These are phyloP conservation scores for Lactarius indigo DNA, from an alignment of 768 basidiomycete species.

Conservation along the genomic window DNA sequence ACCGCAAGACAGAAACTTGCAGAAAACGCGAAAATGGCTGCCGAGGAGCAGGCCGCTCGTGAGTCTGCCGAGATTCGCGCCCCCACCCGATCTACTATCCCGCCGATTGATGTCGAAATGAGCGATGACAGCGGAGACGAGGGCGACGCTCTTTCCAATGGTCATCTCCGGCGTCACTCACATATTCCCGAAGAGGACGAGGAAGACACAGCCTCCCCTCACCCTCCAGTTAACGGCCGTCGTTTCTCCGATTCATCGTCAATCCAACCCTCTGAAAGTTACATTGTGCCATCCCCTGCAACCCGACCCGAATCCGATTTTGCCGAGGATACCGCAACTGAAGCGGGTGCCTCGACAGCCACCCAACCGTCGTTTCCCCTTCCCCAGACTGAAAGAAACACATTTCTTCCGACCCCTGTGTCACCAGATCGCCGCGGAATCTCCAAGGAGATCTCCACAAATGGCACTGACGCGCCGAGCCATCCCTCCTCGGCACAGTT, in stretches of 20 bases:
- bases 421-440: slow-evolving; percentile 28
- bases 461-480: not conserved
- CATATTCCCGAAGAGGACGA: slow-evolving; percentile 74
- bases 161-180: slow-evolving; percentile 37
- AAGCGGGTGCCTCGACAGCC: slow-evolving; percentile 31
- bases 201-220: slow-evolving; percentile 32
- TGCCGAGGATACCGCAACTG: slow-evolving; percentile 10
- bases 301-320: slow-evolving; percentile 1
- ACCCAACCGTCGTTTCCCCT: slow-evolving; percentile 32
- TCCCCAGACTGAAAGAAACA: slow-evolving; percentile 14
- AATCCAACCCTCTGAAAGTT: slow-evolving; percentile 33
- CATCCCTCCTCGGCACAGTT: slow-evolving; percentile 9
- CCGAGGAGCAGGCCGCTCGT: slow-evolving; percentile 53
- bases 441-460: slow-evolving; percentile 10
- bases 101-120: slow-evolving; percentile 70
- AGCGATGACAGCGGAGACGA: slow-evolving; percentile 83
- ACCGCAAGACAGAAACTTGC: slow-evolving; percentile 63
- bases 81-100: slow-evolving; percentile 38
- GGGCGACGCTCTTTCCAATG: slow-evolving; percentile 34
- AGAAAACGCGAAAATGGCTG: slow-evolving; percentile 59
- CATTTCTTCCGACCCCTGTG: slow-evolving; percentile 27
- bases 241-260: slow-evolving; percentile 7
- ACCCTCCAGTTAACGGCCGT: not conserved
- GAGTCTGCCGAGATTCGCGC: slow-evolving; percentile 39
- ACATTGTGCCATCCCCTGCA: slow-evolving; percentile 33